A percentile compares a stretch with the other conserved stretches of the same genome.
phyloP scores from a whole-genome alignment of 108 stramenopile genomes.

The Pseudonitzschia delicatissima region DNA sequence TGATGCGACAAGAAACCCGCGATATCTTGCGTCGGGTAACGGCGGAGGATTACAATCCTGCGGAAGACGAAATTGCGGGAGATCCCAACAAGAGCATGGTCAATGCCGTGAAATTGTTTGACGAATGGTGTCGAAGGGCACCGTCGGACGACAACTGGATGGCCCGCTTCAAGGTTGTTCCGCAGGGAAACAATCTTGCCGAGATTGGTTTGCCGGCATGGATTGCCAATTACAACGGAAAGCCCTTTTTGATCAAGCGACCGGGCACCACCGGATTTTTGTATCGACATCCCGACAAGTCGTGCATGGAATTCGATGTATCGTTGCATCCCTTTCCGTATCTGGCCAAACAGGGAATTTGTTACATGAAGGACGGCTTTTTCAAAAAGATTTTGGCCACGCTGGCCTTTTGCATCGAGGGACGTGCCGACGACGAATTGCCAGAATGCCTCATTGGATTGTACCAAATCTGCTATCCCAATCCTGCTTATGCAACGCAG shows the following conservation, averaged over 20 bases:
- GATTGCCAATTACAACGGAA: constrained; percentile 81
- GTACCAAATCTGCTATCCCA: constrained; percentile 66
- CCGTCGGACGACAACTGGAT: constrained; percentile 65
- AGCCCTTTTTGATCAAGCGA: constrained; percentile 83
- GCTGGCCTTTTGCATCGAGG: constrained; percentile 82
- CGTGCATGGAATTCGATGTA: constrained; percentile 79
- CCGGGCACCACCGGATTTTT: constrained; percentile 75
- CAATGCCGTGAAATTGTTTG: constrained; percentile 79
- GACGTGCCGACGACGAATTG: constrained; percentile 71
- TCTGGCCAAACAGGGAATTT: constrained; percentile 74
- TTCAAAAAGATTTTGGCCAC: constrained; percentile 67
- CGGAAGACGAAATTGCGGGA: constrained; percentile 32
- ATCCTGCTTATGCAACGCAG: constrained; percentile 54
- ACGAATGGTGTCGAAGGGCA: constrained; percentile 72
- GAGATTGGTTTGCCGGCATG: constrained; percentile 80
- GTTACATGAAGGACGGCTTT: constrained; percentile 70
- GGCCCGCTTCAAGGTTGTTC: constrained; percentile 77
- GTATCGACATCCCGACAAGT: constrained; percentile 61
- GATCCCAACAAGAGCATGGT: constrained; percentile 57
- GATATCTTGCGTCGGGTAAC: constrained; percentile 77
- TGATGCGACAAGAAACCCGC: constrained; percentile 73
- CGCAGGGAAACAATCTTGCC: constrained; percentile 55
- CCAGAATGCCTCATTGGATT: constrained; percentile 80
- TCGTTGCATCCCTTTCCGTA: constrained; percentile 83
- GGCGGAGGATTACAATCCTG: constrained; percentile 62